phyloP scores from a whole-genome alignment of 179 eudicot species.

The Heliamphora pulchella region DNA sequence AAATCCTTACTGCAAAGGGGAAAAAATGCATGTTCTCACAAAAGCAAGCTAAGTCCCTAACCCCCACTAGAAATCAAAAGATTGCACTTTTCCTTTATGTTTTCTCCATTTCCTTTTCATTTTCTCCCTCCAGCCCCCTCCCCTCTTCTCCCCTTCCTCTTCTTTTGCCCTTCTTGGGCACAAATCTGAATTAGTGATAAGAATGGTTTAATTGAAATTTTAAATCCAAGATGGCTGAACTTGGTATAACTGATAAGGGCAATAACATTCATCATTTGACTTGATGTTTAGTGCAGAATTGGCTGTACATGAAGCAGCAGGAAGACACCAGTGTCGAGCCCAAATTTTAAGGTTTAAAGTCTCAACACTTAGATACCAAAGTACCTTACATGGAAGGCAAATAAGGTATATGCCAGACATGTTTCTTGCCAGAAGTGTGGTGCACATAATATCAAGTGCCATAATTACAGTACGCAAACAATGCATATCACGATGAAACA shows the following conservation, averaged over 20 bases:
- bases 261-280: conserved; percentile 3
- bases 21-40: not conserved
- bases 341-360: not conserved
- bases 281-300: not conserved
- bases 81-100: not conserved
- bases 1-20: not conserved
- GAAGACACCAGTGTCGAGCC: not conserved
- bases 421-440: not conserved
- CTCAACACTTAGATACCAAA: not conserved
- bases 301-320: not conserved
- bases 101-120: not conserved
- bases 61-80: not conserved
- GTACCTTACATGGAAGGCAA: not conserved
- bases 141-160: not conserved
- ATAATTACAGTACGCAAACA: not conserved
- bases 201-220: not conserved
- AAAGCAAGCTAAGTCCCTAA: not conserved
- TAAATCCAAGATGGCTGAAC: not conserved
- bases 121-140: not conserved
- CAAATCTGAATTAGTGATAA: not conserved
- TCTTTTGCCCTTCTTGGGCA: not conserved
- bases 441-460: conserved; percentile 3
- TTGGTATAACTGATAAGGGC: not conserved
- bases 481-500: not conserved
- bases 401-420: not conserved